These are phyloP conservation scores for Vigna nakashimae DNA, from an alignment of 306 rosid species.

Conservation along the genomic window DNA sequence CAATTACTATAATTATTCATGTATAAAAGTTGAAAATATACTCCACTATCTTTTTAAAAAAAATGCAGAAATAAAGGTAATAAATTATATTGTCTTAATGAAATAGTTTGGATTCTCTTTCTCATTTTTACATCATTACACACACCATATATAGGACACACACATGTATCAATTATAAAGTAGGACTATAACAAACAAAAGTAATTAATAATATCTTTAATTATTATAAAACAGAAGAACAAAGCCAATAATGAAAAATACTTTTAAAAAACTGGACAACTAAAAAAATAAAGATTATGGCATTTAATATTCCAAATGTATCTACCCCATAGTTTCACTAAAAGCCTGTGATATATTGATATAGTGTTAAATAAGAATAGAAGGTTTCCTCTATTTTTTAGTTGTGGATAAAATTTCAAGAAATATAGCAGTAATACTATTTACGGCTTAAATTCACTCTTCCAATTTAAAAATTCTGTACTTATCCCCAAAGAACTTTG, in stretches of 20 bases:
- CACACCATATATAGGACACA: too few species aligned
- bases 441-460: neutral
- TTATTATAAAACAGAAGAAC: too few species aligned
- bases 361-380: neutral
- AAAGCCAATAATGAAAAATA: too few species aligned
- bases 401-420: neutral
- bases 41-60: neutral
- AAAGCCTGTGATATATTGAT: neutral
- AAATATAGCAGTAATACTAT: neutral
- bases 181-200: neutral
- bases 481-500: slow-evolving; percentile 8
- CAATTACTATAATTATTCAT: neutral
- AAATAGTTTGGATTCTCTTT: neutral
- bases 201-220: too few species aligned
- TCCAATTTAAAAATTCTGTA: neutral
- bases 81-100: neutral
- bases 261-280: too few species aligned
- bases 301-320: neutral
- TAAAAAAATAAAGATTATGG: neutral
- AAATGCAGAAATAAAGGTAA: neutral
- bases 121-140: too few species aligned
- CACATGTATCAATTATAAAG: too few species aligned
- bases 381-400: neutral
- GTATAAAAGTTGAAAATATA: neutral
- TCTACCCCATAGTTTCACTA: neutral